phyloP scores from a whole-genome alignment of 345 rosid species.

The Eucalyptus tenuipes region DNA sequence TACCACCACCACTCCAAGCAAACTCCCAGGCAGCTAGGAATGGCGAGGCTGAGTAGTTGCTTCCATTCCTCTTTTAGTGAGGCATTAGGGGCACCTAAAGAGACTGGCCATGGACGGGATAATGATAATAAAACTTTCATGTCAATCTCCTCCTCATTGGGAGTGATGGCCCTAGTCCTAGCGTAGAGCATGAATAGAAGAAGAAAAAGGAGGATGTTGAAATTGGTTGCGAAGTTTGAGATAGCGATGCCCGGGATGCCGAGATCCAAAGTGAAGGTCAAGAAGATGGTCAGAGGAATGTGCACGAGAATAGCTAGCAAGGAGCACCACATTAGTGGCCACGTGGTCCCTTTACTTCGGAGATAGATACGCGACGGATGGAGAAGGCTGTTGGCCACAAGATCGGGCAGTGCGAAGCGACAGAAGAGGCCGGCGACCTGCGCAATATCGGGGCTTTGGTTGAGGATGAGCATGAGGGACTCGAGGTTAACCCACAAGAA shows the following conservation, averaged over 20 bases:
- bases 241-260: slow-evolving; percentile 77
- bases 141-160: background rate
- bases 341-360: slow-evolving; percentile 71
- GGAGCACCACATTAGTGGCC: slow-evolving; percentile 87
- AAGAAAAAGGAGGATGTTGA: slow-evolving; percentile 47
- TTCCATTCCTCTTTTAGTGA: slow-evolving; percentile 36
- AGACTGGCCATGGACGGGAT: background rate
- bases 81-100: background rate
- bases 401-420: slow-evolving; percentile 64
- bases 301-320: slow-evolving; percentile 45
- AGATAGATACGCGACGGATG: slow-evolving; percentile 81
- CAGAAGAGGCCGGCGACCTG: slow-evolving; percentile 59
- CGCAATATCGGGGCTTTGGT: slow-evolving; percentile 54
- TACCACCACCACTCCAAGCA: slow-evolving; percentile 99
- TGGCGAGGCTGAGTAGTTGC: slow-evolving; percentile 39
- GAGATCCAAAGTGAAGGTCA: slow-evolving; percentile 38
- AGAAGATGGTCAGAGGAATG: slow-evolving; percentile 37
- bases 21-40: slow-evolving; percentile 77
- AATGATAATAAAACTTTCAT: background rate
- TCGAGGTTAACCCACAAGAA: slow-evolving; percentile 62
- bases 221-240: slow-evolving; percentile 50
- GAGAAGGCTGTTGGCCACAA: slow-evolving; percentile 59
- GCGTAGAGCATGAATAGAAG: slow-evolving; percentile 30
- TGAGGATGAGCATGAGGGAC: slow-evolving; percentile 54
- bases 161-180: background rate